These are phyloP conservation scores for Veloporphyrellus conicus DNA, from an alignment of 1,284 basidiomycete genomes.

Conservation along the genomic window DNA sequence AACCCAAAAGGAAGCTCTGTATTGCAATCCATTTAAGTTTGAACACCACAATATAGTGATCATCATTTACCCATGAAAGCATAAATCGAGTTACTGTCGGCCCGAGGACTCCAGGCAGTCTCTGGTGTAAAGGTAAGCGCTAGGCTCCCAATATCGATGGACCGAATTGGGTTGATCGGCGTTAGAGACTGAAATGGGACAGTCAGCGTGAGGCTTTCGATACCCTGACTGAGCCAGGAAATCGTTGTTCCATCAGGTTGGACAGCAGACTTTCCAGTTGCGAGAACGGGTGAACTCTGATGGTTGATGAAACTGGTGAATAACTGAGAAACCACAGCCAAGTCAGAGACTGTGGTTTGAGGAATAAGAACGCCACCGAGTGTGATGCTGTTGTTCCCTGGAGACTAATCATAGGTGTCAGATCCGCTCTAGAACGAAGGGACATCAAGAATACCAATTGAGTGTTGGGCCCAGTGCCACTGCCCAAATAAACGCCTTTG, in stretches of 20 bases:
- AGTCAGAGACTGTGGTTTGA: constrained; percentile 47
- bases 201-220: constrained; percentile 52
- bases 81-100: constrained; percentile 56
- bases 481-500: constrained; percentile 56
- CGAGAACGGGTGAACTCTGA: constrained; percentile 55
- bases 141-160: constrained; percentile 63
- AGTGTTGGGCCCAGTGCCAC: constrained; percentile 50
- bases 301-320: constrained; percentile 77
- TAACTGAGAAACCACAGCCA: constrained; percentile 55
- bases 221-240: constrained; percentile 65
- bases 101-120: constrained; percentile 57
- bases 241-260: constrained; percentile 54
- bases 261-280: constrained; percentile 55
- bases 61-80: constrained; percentile 50
- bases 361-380: constrained; percentile 58
- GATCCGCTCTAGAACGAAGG: background rate
- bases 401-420: constrained; percentile 35
- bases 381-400: constrained; percentile 59
- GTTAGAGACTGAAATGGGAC: constrained; percentile 59
- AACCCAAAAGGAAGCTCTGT: constrained; percentile 77
- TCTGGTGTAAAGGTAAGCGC: constrained; percentile 54
- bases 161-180: constrained; percentile 64
- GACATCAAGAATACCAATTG: constrained; percentile 39
- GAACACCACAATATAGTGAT: background rate
- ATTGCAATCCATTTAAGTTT: constrained; percentile 1